phyloP scores from a whole-genome alignment of 179 eudicot species.

The Patellifolia procumbens region DNA sequence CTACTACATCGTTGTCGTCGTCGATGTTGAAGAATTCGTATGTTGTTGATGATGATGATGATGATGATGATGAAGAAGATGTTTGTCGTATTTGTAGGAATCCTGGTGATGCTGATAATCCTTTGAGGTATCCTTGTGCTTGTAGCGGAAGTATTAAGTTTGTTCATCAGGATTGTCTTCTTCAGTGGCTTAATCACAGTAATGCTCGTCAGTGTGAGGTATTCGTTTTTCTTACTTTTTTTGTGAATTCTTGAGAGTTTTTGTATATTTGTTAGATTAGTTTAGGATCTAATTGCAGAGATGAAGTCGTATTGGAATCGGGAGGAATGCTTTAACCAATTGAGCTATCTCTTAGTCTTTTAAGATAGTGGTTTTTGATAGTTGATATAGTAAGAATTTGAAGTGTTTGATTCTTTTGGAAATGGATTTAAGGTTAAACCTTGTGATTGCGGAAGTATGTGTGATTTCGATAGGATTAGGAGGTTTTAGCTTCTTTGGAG shows the following conservation, averaged over 20 bases:
- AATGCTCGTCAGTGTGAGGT: constrained; percentile 98
- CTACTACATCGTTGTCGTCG: background rate
- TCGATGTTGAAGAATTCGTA: background rate
- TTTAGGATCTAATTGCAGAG: too few species aligned
- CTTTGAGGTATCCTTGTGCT: constrained; percentile 89
- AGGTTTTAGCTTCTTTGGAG: too few species aligned
- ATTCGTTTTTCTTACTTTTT: background rate
- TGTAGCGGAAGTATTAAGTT: constrained; percentile 96
- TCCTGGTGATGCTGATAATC: constrained; percentile 85
- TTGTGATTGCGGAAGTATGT: too few species aligned
- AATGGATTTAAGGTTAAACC: too few species aligned
- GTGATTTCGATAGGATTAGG: too few species aligned
- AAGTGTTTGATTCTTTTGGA: too few species aligned
- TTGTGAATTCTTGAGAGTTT: background rate
- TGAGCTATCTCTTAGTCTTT: too few species aligned
- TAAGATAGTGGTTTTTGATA: too few species aligned
- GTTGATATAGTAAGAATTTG: too few species aligned
- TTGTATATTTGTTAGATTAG: background rate
- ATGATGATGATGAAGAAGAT: constrained; percentile 82
- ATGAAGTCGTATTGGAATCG: too few species aligned
- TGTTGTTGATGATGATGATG: constrained; percentile 2
- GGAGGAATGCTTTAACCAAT: too few species aligned
- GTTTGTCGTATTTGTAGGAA: constrained; percentile 95
- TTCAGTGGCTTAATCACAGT: constrained; percentile 99
- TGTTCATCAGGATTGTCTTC: constrained; percentile 96